A percentile compares a stretch with the other conserved stretches of the same genome.
Evolutionary conservation across 768 basidiomycete species (phyloP).

Genomic region (Kwoniella europaea): DNA sequence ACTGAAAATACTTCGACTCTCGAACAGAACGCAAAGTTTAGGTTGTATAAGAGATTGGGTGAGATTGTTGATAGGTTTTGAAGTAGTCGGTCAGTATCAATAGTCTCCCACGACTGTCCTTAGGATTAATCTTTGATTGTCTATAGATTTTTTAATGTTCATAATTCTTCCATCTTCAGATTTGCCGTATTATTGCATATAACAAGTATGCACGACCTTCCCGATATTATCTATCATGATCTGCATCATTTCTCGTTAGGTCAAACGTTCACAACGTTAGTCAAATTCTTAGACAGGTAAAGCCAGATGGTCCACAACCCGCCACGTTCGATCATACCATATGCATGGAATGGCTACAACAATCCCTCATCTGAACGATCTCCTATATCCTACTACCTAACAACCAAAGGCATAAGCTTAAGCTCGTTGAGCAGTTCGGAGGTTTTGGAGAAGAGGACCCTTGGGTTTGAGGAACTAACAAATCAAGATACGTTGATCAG

Average conservation of each 20-base stretch:
- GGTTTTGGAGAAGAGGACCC: constrained; percentile 82
- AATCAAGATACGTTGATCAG: constrained; percentile 35
- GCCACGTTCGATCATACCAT: constrained; percentile 1
- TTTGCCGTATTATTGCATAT: no score
- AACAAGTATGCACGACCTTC: no score
- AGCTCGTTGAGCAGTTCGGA: constrained; percentile 67
- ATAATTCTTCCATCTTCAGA: no score
- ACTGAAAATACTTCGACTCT: background rate
- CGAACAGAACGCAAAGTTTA: background rate
- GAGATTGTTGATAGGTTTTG: constrained; percentile 2
- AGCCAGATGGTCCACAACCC: no score
- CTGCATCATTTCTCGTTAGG: no score
- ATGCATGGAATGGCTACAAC: constrained; percentile 13
- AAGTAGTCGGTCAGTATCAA: background rate
- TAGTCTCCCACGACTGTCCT: no score
- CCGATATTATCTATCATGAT: no score
- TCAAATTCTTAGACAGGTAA: no score
- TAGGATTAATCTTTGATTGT: no score
- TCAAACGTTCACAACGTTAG: no score
- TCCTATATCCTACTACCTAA: background rate
- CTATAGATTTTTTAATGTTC: no score
- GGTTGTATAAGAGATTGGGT: background rate
- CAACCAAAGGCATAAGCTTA: constrained; percentile 20
- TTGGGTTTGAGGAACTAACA: constrained; percentile 80
- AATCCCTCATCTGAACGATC: constrained; percentile 1